phyloP scores from a whole-genome alignment of 2,329 filamentous ascomycete species.

The Aureobasidium musti region DNA sequence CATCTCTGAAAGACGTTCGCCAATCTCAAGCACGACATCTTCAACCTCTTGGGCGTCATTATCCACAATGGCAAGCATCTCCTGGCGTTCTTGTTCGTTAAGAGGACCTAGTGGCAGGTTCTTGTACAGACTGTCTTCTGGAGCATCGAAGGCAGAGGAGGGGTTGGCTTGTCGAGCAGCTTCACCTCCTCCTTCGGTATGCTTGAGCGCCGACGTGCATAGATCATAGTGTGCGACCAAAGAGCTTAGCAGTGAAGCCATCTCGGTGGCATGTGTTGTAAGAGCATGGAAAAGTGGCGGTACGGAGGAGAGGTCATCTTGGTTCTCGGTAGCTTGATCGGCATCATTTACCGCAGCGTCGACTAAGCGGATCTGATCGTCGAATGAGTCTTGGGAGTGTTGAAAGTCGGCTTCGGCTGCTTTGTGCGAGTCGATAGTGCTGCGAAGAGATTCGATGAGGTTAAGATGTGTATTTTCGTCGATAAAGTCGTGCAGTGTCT shows the following conservation, averaged over 20 bases:
- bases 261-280: constrained; percentile 73
- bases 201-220: constrained; percentile 86
- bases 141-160: constrained; percentile 51
- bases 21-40: constrained; percentile 66
- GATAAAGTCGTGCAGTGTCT: constrained; percentile 73
- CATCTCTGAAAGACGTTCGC: constrained; percentile 74
- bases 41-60: constrained; percentile 67
- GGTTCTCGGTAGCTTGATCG: constrained; percentile 40
- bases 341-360: constrained; percentile 30
- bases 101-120: constrained; percentile 59
- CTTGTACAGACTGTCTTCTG: constrained; percentile 65
- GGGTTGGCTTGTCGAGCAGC: constrained; percentile 45
- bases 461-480: constrained; percentile 69
- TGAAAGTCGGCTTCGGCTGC: constrained; percentile 63
- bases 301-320: constrained; percentile 43
- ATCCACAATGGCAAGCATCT: constrained; percentile 79
- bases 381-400: constrained; percentile 64
- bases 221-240: constrained; percentile 89
- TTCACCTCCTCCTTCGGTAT: constrained; percentile 67
- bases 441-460: constrained; percentile 67
- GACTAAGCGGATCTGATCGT: constrained; percentile 45
- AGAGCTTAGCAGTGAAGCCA: constrained; percentile 77
- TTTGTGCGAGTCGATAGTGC: constrained; percentile 70
- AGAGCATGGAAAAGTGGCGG: constrained; percentile 56
- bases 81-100: constrained; percentile 70